Percentiles rank a stretch among this genome's conserved stretches.
Conservation (phyloP, 2,329 filamentous ascomycete genomes). For the Talaromyces marneffei region DNA sequence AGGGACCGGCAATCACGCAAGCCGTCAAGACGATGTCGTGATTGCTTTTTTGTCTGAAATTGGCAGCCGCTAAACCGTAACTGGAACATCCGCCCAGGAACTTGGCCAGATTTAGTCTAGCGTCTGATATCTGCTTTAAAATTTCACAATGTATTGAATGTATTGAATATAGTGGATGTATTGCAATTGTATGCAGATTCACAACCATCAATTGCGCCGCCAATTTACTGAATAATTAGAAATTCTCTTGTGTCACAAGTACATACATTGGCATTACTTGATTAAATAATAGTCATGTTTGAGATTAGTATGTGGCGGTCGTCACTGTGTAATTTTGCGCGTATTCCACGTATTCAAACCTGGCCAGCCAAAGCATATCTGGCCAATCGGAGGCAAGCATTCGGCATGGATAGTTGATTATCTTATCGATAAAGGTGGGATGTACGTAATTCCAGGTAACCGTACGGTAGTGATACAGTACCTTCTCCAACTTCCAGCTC, state of each 20-base stretch:
- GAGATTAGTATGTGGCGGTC: not conserved
- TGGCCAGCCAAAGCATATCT: not conserved
- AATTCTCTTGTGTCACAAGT: not conserved
- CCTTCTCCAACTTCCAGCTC: not conserved
- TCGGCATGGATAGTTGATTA: not conserved
- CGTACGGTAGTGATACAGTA: not conserved
- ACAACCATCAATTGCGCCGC: not conserved
- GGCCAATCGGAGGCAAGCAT: not conserved
- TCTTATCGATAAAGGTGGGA: slow-evolving; percentile 4
- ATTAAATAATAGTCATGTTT: too few species aligned
- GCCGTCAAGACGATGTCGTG: slow-evolving; percentile 22
- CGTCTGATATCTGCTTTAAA: not conserved
- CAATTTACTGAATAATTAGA: not conserved
- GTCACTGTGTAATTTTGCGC: not conserved
- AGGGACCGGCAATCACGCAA: slow-evolving; percentile 22
- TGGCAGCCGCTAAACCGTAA: not conserved
- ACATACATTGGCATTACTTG: not conserved
- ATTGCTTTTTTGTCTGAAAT: slow-evolving; percentile 14
- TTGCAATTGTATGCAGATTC: not conserved
- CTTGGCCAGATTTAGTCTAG: not conserved
- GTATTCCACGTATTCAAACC: not conserved
- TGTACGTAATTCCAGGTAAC: not conserved
- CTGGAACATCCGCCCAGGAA: too few species aligned
- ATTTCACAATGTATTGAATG: not conserved
- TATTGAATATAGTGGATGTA: not conserved